Conservation (phyloP, 2,329 filamentous ascomycete genomes). For the Apiospora sp. region DNA sequence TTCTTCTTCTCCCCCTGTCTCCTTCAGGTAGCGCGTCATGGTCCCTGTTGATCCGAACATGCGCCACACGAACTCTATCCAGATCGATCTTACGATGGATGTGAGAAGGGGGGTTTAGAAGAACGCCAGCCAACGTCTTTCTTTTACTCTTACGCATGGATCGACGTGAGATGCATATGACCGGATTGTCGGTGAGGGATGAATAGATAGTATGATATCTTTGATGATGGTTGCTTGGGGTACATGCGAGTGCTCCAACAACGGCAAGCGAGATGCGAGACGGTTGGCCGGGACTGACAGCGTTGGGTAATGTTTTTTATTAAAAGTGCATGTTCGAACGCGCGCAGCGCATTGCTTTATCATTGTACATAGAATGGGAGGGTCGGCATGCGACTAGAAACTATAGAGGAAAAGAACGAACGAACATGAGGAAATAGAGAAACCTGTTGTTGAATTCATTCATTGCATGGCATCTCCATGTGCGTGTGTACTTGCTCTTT, state of each 20-base stretch:
- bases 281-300: neutral
- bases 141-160: neutral
- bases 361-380: neutral
- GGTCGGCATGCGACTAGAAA: neutral
- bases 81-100: neutral
- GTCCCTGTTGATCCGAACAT: slow-evolving; percentile 16
- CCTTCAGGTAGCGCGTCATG: neutral
- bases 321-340: neutral
- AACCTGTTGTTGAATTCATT: neutral
- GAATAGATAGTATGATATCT: neutral
- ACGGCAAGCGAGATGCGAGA: neutral
- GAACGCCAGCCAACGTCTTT: neutral
- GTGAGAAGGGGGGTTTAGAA: neutral
- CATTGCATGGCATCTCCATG: neutral
- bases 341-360: neutral
- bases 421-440: neutral
- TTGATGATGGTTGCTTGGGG: neutral
- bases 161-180: neutral
- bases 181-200: neutral
- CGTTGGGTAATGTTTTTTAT: neutral
- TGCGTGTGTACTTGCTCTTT: neutral
- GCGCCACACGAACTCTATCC: slow-evolving; percentile 9
- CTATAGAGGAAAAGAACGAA: slow-evolving; percentile 1
- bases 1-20: too few species aligned
- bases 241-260: neutral